These are phyloP conservation scores for Colletotrichum abscissum DNA, from an alignment of 2,329 filamentous ascomycete species.

Conservation along the genomic window DNA sequence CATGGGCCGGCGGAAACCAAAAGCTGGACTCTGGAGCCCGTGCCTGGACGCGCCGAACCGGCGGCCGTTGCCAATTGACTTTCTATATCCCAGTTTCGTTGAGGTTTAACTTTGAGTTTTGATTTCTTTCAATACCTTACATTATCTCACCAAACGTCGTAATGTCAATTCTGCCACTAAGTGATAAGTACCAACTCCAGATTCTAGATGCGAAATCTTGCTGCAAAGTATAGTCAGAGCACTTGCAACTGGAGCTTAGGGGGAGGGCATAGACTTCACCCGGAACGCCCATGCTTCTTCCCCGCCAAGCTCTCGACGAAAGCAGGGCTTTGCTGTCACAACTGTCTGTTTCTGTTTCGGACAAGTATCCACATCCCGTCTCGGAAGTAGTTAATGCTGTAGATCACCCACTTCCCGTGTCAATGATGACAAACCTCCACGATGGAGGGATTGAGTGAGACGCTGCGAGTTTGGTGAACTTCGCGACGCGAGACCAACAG, in stretches of 20 bases:
- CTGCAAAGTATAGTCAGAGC: too few species aligned
- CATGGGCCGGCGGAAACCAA: not conserved
- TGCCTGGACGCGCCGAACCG: not conserved
- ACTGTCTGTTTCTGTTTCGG: not conserved
- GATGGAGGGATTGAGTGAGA: not conserved
- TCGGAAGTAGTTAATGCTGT: not conserved
- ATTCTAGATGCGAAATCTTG: too few species aligned
- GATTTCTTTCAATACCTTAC: too few species aligned
- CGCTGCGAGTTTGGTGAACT: not conserved
- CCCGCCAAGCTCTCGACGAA: not conserved
- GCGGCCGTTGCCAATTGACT: not conserved
- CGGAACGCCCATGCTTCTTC: not conserved
- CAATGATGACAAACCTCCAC: not conserved
- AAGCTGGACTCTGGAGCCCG: not conserved
- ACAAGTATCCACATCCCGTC: slow-evolving; percentile 8
- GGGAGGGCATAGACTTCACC: not conserved
- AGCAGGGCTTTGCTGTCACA: not conserved
- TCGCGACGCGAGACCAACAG: not conserved
- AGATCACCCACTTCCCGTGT: not conserved
- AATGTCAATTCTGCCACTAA: too few species aligned
- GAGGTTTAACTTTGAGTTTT: too few species aligned
- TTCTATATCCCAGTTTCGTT: too few species aligned
- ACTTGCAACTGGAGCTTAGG: too few species aligned
- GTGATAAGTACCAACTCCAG: too few species aligned
- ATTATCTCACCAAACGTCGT: too few species aligned